Evolutionary conservation across 2,329 filamentous ascomycete species (phyloP).

Genomic region (Colletotrichum orchidophilum): DNA sequence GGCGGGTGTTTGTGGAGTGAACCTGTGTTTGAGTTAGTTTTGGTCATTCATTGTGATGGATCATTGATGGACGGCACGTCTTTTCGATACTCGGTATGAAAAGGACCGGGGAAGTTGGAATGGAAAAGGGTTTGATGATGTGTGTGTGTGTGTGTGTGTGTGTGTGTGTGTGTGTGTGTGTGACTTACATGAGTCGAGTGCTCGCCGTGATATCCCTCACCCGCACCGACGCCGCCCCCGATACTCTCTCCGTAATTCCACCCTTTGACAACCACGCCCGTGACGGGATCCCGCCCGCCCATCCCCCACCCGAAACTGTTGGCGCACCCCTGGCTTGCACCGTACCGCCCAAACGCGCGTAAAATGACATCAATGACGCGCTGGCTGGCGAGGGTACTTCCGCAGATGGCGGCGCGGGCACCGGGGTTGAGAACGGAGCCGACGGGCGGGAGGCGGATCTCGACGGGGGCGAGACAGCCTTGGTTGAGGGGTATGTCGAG

Average conservation of each 20-base stretch:
- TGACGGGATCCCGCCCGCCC: conserved; percentile 40
- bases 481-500: conserved; percentile 50
- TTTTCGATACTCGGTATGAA: no score
- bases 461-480: conserved; percentile 47
- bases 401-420: conserved; percentile 49
- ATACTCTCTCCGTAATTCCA: conserved; percentile 46
- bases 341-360: conserved; percentile 39
- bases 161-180: no score
- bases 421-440: conserved; percentile 46
- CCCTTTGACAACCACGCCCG: conserved; percentile 35
- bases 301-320: conserved; percentile 48
- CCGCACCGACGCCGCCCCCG: conserved; percentile 46
- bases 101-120: no score
- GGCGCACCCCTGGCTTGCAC: conserved; percentile 43
- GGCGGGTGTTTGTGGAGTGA: conserved; percentile 46
- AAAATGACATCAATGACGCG: conserved; percentile 47
- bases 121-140: no score
- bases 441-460: conserved; percentile 42
- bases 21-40: background rate
- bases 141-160: no score
- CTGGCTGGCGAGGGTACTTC: conserved; percentile 66
- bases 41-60: background rate
- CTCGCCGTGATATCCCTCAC: conserved; percentile 41
- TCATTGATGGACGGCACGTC: no score
- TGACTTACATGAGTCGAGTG: conserved; percentile 38